These are phyloP conservation scores for Dentipellis fragilis DNA, from an alignment of 768 basidiomycete genomes.

Conservation along the genomic window DNA sequence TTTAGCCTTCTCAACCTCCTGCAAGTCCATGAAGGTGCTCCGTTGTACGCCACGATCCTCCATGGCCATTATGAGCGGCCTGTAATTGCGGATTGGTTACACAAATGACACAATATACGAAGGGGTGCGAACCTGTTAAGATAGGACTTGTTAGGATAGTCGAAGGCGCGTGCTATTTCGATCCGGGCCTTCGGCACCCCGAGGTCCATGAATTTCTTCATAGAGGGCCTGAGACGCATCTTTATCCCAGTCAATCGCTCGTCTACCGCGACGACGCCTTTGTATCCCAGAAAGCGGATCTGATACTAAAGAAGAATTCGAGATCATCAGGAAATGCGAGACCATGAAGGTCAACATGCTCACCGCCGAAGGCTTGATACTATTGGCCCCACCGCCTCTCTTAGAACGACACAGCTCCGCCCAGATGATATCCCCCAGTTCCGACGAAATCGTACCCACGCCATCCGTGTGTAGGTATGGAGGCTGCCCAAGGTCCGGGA, in stretches of 20 bases:
- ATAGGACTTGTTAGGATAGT: slow-evolving; percentile 49
- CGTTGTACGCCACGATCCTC: slow-evolving; percentile 62
- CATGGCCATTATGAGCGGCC: slow-evolving; percentile 67
- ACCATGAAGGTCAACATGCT: slow-evolving; percentile 17
- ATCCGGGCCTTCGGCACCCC: slow-evolving; percentile 40
- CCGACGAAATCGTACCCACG: slow-evolving; percentile 64
- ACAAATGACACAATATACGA: background rate
- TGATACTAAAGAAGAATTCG: slow-evolving; percentile 40
- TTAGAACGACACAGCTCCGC: slow-evolving; percentile 32
- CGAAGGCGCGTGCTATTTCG: slow-evolving; percentile 63
- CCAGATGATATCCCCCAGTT: slow-evolving; percentile 54
- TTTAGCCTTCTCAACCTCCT: slow-evolving; percentile 44
- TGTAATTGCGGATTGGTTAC: slow-evolving; percentile 16
- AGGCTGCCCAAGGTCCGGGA: slow-evolving; percentile 38
- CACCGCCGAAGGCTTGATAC: slow-evolving; percentile 51
- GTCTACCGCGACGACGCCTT: slow-evolving; percentile 73
- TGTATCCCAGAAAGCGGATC: slow-evolving; percentile 73
- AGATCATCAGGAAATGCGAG: background rate
- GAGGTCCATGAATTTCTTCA: slow-evolving; percentile 63
- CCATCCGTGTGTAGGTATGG: slow-evolving; percentile 61
- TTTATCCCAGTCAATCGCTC: slow-evolving; percentile 40
- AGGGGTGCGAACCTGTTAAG: slow-evolving; percentile 45
- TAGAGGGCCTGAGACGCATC: slow-evolving; percentile 63
- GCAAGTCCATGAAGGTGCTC: slow-evolving; percentile 51
- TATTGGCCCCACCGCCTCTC: slow-evolving; percentile 16